A percentile compares a stretch with the other conserved stretches of the same genome.
phyloP scores from a whole-genome alignment of 31 red algal genomes.

The Odonthalia washingtoniensis region DNA sequence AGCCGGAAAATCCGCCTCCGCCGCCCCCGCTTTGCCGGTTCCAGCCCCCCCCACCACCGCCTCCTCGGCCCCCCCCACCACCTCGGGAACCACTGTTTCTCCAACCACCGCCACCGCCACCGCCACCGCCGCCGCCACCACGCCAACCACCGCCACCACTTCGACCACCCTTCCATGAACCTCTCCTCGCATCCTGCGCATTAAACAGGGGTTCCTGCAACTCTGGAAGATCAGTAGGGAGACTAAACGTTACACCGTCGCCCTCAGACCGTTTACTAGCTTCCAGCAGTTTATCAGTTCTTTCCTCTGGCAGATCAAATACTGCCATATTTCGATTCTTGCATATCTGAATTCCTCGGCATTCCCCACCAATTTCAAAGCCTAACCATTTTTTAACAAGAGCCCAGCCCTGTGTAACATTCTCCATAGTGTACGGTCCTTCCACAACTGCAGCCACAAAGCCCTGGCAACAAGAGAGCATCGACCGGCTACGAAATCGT shows the following conservation, averaged over 20 bases:
- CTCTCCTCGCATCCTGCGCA: slow-evolving; percentile 40
- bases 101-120: background rate
- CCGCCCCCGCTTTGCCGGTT: background rate
- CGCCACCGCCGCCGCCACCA: slow-evolving; percentile 35
- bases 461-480: slow-evolving; percentile 78
- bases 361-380: slow-evolving; percentile 27
- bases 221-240: slow-evolving; percentile 47
- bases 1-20: no score
- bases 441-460: slow-evolving; percentile 63
- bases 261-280: background rate
- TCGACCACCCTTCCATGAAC: slow-evolving; percentile 25
- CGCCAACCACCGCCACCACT: slow-evolving; percentile 1
- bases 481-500: slow-evolving; percentile 54
- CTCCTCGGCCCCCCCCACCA: slow-evolving; percentile 17
- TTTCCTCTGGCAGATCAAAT: slow-evolving; percentile 73
- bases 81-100: slow-evolving; percentile 13
- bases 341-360: slow-evolving; percentile 58
- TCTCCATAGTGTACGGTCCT: background rate
- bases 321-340: slow-evolving; percentile 70
- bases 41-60: slow-evolving; percentile 31
- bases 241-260: background rate
- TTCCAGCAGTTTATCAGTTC: slow-evolving; percentile 19
- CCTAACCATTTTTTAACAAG: slow-evolving; percentile 61
- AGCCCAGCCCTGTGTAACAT: slow-evolving; percentile 43
- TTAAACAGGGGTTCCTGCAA: slow-evolving; percentile 66